Percentiles rank a stretch among this genome's conserved stretches.
phyloP scores from a whole-genome alignment of 2,329 filamentous ascomycete species.

The Cercospora sp. region DNA sequence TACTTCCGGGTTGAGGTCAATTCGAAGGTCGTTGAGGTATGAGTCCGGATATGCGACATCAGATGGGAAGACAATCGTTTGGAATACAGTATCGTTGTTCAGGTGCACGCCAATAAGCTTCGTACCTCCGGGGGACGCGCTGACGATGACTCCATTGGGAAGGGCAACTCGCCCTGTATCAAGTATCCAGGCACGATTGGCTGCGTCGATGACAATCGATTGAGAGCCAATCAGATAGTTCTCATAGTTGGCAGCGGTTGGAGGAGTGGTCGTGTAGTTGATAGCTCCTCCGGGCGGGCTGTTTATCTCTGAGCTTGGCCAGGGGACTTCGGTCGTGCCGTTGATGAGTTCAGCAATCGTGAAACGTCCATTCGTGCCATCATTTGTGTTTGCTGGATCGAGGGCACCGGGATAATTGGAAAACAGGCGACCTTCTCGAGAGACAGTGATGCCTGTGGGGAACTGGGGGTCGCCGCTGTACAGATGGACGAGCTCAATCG shows the following conservation, averaged over 20 bases:
- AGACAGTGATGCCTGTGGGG: slow-evolving; percentile 53
- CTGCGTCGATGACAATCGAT: slow-evolving; percentile 53
- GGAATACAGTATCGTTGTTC: slow-evolving; percentile 47
- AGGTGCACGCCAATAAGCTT: slow-evolving; percentile 54
- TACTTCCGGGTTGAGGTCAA: slow-evolving; percentile 50
- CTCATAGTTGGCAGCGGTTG: slow-evolving; percentile 49
- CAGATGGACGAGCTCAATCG: slow-evolving; percentile 52
- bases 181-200: slow-evolving; percentile 55
- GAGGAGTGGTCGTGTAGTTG: slow-evolving; percentile 52
- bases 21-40: slow-evolving; percentile 57
- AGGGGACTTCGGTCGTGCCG: slow-evolving; percentile 48
- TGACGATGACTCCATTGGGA: slow-evolving; percentile 47
- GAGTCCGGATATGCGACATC: slow-evolving; percentile 50
- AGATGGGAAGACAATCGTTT: slow-evolving; percentile 53
- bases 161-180: slow-evolving; percentile 53
- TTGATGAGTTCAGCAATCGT: slow-evolving; percentile 50
- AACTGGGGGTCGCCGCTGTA: slow-evolving; percentile 54
- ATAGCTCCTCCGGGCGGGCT: slow-evolving; percentile 52
- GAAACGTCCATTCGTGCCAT: slow-evolving; percentile 46
- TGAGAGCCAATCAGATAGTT: slow-evolving; percentile 55
- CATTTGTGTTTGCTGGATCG: slow-evolving; percentile 50
- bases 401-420: slow-evolving; percentile 54
- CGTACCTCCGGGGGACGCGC: slow-evolving; percentile 50
- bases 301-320: slow-evolving; percentile 36
- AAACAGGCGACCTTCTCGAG: slow-evolving; percentile 52